Evolutionary conservation across 1,284 basidiomycete species (phyloP).

Genomic region (Stygiomarasmius scandens): DNA sequence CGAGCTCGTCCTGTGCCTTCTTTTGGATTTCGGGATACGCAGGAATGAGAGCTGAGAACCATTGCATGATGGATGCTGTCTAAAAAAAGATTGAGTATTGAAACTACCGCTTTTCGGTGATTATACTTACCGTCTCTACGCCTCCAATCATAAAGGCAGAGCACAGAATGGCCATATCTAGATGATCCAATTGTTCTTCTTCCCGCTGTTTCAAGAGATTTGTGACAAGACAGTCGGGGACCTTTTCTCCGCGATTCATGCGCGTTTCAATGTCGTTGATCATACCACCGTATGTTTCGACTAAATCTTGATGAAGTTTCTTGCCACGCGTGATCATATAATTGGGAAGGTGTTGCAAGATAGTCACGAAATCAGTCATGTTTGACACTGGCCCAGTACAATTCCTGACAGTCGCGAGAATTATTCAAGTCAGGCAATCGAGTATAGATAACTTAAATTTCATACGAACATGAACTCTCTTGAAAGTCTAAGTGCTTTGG

Average conservation of each 20-base stretch:
- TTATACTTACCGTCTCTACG: constrained; percentile 37
- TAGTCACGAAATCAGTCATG: constrained; percentile 39
- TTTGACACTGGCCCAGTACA: constrained; percentile 41
- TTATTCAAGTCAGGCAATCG: constrained; percentile 15
- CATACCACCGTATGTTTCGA: constrained; percentile 36
- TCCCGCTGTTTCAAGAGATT: constrained; percentile 36
- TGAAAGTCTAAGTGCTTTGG: constrained; percentile 30
- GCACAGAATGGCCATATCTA: constrained; percentile 40
- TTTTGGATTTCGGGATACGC: constrained; percentile 32
- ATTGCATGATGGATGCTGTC: constrained; percentile 38
- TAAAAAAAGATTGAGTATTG: constrained; percentile 10
- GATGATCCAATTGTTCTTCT: constrained; percentile 38
- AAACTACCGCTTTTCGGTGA: background rate
- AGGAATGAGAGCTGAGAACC: constrained; percentile 39
- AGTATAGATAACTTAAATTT: too few species aligned
- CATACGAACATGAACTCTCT: constrained; percentile 41
- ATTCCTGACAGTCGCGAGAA: constrained; percentile 4
- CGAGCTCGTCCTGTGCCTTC: constrained; percentile 34
- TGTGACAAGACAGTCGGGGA: constrained; percentile 41
- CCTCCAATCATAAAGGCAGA: constrained; percentile 45
- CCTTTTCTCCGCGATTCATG: constrained; percentile 29
- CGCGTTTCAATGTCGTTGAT: constrained; percentile 29
- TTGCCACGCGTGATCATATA: constrained; percentile 31
- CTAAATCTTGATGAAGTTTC: constrained; percentile 36
- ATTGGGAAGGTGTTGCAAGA: constrained; percentile 38